Percentiles rank a stretch among this genome's conserved stretches.
Conservation (phyloP, 202 grass and related monocot species). For the Alloteropsis angusta region DNA sequence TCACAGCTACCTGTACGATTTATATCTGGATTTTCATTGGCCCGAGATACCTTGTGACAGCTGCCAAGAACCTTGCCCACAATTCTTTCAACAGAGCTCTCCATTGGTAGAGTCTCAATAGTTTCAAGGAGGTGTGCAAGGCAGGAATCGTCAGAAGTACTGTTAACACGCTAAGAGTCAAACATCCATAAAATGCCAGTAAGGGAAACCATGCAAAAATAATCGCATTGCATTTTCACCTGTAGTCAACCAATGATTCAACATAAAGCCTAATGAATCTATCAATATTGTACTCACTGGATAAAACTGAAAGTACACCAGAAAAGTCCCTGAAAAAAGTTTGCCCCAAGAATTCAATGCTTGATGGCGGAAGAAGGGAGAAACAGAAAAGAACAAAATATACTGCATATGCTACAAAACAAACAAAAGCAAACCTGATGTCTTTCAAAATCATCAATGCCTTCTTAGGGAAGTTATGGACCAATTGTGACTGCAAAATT, state of each 20-base stretch:
- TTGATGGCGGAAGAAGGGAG: not conserved
- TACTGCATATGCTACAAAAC: not conserved
- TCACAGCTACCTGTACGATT: conserved; percentile 41
- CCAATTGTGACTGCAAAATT: conserved; percentile 73
- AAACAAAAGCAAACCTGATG: conserved; percentile 36
- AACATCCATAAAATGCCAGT: not conserved
- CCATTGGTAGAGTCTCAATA: conserved; percentile 51
- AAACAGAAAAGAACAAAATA: conserved; percentile 3
- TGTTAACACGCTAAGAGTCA: conserved; percentile 30
- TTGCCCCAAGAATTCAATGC: not conserved
- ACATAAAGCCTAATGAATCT: conserved; percentile 67
- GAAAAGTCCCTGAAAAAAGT: conserved; percentile 63
- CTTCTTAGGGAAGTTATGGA: conserved; percentile 58
- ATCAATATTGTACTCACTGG: conserved; percentile 63
- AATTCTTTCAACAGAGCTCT: conserved; percentile 52
- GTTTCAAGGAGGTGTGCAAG: conserved; percentile 36
- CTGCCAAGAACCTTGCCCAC: conserved; percentile 51
- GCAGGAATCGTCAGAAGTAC: conserved; percentile 48
- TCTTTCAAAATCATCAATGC: conserved; percentile 63
- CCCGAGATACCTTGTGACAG: conserved; percentile 41
- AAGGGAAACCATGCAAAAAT: conserved; percentile 15
- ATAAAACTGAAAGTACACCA: conserved; percentile 66
- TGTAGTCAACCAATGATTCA: conserved; percentile 68
- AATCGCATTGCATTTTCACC: conserved; percentile 41
- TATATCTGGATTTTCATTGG: conserved; percentile 32